These are phyloP conservation scores for Saccharomycopsis vini DNA, from an alignment of 805 yeast species.

Conservation along the genomic window DNA sequence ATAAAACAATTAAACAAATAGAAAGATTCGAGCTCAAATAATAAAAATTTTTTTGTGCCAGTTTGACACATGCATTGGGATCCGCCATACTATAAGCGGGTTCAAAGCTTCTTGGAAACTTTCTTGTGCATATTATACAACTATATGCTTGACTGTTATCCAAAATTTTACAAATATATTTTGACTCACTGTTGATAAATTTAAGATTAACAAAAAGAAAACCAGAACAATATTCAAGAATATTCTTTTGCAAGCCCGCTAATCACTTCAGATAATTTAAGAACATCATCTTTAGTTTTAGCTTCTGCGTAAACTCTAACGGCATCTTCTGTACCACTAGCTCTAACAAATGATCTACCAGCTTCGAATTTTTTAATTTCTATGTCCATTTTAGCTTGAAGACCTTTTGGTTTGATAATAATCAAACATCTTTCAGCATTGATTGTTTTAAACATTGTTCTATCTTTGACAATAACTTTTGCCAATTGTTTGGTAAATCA, in stretches of 20 bases:
- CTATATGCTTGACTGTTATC: no score
- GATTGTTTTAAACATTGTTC: slow-evolving; percentile 71
- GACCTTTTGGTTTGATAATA: slow-evolving; percentile 66
- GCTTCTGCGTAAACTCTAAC: slow-evolving; percentile 96
- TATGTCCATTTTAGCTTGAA: slow-evolving; percentile 66
- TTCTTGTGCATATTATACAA: no score
- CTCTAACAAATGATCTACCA: slow-evolving; percentile 90
- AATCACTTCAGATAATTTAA: slow-evolving; percentile 35
- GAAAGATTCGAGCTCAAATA: no score
- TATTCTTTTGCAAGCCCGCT: slow-evolving; percentile 23
- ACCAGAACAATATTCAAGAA: no score
- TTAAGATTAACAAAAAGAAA: no score
- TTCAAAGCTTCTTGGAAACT: no score
- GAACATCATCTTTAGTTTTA: slow-evolving; percentile 38
- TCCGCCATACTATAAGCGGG: no score
- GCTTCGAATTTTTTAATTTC: slow-evolving; percentile 43
- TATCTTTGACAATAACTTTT: slow-evolving; percentile 76
- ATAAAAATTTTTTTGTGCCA: no score
- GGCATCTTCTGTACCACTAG: slow-evolving; percentile 97
- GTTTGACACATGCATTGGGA: no score
- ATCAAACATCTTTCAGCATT: slow-evolving; percentile 82
- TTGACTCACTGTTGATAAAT: no score
- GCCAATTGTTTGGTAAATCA: slow-evolving; percentile 81
- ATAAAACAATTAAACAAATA: no score
- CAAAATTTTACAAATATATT: no score